Evolutionary conservation across 2,329 filamentous ascomycete genomes (phyloP).

Genomic region (Fragosphaeria purpurea): DNA sequence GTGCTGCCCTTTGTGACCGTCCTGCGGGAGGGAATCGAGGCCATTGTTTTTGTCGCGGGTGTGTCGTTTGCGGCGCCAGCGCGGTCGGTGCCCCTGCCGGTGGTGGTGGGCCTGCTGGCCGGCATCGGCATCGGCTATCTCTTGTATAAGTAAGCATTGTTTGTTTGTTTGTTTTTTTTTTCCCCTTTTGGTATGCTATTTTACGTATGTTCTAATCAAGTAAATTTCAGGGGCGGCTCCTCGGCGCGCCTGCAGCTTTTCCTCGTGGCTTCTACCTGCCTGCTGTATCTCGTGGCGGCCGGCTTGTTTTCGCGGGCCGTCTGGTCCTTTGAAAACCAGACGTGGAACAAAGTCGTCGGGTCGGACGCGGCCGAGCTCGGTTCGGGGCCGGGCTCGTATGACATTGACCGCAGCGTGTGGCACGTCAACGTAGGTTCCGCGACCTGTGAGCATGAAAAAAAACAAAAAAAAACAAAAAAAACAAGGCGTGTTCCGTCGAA

Average conservation of each 20-base stretch:
- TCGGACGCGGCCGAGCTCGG: slow-evolving; percentile 50
- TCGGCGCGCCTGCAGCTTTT: slow-evolving; percentile 62
- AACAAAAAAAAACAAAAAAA: too few relatives aligned
- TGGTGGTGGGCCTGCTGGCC: slow-evolving; percentile 55
- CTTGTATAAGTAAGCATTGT: slow-evolving; percentile 54
- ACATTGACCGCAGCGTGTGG: slow-evolving; percentile 57
- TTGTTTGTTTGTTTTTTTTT: too few relatives aligned
- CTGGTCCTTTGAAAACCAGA: slow-evolving; percentile 61
- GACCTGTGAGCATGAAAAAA: too few relatives aligned
- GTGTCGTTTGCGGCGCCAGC: slow-evolving; percentile 61
- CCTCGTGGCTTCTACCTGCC: slow-evolving; percentile 67
- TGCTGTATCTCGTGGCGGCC: slow-evolving; percentile 73
- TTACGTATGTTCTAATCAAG: too few relatives aligned
- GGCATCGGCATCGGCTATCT: slow-evolving; percentile 55
- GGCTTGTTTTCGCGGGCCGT: slow-evolving; percentile 69
- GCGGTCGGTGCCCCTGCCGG: slow-evolving; percentile 58
- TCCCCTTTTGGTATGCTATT: too few relatives aligned
- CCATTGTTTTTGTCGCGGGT: slow-evolving; percentile 66
- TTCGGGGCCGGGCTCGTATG: slow-evolving; percentile 53
- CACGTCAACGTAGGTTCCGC: slow-evolving; percentile 47
- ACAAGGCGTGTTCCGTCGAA: too few relatives aligned
- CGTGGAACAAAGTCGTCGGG: slow-evolving; percentile 42
- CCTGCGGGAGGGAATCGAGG: slow-evolving; percentile 64
- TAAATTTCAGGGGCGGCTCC: slow-evolving; percentile 44
- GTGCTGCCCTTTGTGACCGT: slow-evolving; percentile 68